Conservation (phyloP, 2,329 filamentous ascomycete species). For the Diaporthe amygdali region DNA sequence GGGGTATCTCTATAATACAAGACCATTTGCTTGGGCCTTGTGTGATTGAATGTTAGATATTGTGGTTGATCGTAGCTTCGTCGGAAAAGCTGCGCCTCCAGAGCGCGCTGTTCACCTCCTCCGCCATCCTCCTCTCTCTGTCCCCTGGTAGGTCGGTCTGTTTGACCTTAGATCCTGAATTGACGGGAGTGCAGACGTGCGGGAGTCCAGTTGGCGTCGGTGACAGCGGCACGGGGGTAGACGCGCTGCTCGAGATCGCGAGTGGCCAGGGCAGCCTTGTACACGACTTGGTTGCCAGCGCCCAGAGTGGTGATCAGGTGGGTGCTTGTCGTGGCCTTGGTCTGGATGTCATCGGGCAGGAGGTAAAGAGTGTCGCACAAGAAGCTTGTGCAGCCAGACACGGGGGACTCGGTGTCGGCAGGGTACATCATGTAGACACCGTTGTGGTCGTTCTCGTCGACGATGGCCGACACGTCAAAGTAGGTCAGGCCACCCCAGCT, state of each 20-base stretch:
- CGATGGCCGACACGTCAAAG: conserved; percentile 52
- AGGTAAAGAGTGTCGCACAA: conserved; percentile 57
- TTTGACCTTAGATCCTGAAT: neutral
- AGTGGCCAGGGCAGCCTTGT: conserved; percentile 8
- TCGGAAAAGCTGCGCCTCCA: conserved; percentile 25
- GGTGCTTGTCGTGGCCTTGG: conserved; percentile 53
- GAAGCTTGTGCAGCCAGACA: conserved; percentile 46
- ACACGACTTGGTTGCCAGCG: conserved; percentile 33
- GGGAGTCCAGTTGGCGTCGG: conserved; percentile 20
- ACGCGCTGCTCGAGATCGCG: conserved; percentile 17
- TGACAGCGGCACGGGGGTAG: conserved; percentile 26
- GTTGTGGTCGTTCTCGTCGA: conserved; percentile 44
- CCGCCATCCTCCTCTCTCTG: neutral
- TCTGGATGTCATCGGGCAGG: conserved; percentile 59
- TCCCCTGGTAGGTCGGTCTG: neutral
- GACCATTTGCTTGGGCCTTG: neutral
- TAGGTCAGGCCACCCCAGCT: conserved; percentile 41
- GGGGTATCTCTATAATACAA: conserved; percentile 21
- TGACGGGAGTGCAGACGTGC: conserved; percentile 5
- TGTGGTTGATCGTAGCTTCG: conserved; percentile 24
- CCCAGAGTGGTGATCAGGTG: conserved; percentile 60
- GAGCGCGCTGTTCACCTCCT: conserved; percentile 19
- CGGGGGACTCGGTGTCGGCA: conserved; percentile 30
- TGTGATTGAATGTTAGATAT: conserved; percentile 18
- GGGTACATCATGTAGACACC: conserved; percentile 48